Percentiles rank a stretch among this genome's conserved stretches.
phyloP scores from a whole-genome alignment of 1,139 yeast species.

The Geotrichum phurueaensis region DNA sequence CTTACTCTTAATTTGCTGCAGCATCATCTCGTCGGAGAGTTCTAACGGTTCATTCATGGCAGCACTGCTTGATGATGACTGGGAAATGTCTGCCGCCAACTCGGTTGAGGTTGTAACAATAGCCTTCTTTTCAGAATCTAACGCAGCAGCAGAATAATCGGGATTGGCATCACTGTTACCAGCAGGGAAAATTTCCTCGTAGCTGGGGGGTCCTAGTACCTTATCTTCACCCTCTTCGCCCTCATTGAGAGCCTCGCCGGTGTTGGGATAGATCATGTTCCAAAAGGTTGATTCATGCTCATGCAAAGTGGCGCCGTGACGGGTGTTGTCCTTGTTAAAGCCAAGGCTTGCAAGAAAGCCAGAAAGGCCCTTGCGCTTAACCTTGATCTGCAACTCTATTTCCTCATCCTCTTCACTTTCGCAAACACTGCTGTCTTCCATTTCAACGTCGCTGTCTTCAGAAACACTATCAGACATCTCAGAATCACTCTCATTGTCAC shows the following conservation, averaged over 20 bases:
- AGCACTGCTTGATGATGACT: neutral
- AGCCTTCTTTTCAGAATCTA: slow-evolving; percentile 20
- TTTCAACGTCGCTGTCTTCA: slow-evolving; percentile 19
- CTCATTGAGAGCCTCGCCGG: slow-evolving; percentile 9
- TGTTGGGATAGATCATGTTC: slow-evolving; percentile 12
- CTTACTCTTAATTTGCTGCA: slow-evolving; percentile 27
- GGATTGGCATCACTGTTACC: slow-evolving; percentile 42
- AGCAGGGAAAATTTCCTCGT: slow-evolving; percentile 75
- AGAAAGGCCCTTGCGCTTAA: slow-evolving; percentile 5
- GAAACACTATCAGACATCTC: neutral
- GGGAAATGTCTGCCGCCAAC: slow-evolving; percentile 23
- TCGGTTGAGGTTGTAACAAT: slow-evolving; percentile 2
- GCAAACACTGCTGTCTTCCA: slow-evolving; percentile 22
- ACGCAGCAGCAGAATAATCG: slow-evolving; percentile 32
- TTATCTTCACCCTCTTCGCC: neutral
- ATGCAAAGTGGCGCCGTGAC: neutral
- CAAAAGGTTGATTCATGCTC: slow-evolving; percentile 4
- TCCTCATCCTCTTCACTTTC: slow-evolving; percentile 27
- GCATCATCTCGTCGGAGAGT: slow-evolving; percentile 25
- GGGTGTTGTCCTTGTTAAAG: neutral
- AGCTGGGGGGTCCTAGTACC: slow-evolving; percentile 48
- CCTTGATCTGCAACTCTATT: slow-evolving; percentile 11
- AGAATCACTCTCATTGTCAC: neutral
- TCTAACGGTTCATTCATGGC: slow-evolving; percentile 17
- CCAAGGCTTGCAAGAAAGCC: slow-evolving; percentile 3